Evolutionary conservation across 2,329 filamentous ascomycete genomes (phyloP).

Genomic region (Onygenales sp.): DNA sequence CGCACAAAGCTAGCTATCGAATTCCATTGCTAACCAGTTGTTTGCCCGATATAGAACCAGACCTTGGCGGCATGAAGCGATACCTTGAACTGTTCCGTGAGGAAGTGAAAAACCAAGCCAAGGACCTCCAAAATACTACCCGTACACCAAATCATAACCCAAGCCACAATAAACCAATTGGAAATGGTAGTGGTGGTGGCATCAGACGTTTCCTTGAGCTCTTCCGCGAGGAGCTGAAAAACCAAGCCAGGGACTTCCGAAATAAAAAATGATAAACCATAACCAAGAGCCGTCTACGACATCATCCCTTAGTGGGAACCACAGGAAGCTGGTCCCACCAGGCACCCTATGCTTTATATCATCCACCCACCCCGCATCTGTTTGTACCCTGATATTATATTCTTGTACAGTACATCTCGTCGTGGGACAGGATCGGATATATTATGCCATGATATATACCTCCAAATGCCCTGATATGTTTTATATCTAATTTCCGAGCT

Average conservation of each 20-base stretch:
- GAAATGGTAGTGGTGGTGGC: not conserved
- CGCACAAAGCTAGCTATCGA: not conserved
- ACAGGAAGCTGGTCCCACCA: too few relatives aligned
- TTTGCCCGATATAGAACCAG: not conserved
- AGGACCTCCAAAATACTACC: conserved; percentile 5
- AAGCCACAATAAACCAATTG: too few relatives aligned
- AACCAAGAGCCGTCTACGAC: not conserved
- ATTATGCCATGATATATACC: not conserved
- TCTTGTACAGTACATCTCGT: not conserved
- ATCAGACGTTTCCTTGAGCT: conserved; percentile 17
- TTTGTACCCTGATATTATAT: not conserved
- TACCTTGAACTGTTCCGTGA: conserved; percentile 22
- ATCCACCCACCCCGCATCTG: not conserved
- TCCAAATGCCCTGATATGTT: not conserved
- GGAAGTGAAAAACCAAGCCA: conserved; percentile 20
- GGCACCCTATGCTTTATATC: too few relatives aligned
- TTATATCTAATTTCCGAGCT: too few relatives aligned
- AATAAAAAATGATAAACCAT: not conserved
- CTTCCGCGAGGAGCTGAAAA: conserved; percentile 23
- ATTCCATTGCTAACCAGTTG: not conserved
- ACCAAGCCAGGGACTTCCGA: conserved; percentile 14
- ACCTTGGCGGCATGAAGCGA: conserved; percentile 11
- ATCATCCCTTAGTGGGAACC: not conserved
- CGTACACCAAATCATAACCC: too few relatives aligned
- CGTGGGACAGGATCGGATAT: not conserved